Base-by-base conservation (phyloP, 2,329 filamentous ascomycete genomes). In the Fusarium sp. region DNA sequence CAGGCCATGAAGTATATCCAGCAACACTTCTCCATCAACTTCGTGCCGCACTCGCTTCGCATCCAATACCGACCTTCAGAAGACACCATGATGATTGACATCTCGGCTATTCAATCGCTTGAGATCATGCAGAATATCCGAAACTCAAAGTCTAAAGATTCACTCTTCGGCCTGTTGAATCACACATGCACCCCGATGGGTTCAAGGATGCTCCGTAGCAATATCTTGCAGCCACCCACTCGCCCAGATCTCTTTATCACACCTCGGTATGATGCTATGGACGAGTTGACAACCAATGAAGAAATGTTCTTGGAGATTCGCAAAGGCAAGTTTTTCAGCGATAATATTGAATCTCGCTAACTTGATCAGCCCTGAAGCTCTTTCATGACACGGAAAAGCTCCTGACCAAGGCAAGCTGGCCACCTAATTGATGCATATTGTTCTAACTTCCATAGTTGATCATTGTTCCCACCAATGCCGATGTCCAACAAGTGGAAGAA, bases 61-160 rank as follows among this genome's bases (percentile, higher is more conserved):
- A 92, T 98, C 78, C 92, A 91, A 71, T 98, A 97, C 75, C 92
- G 95, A 77, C 92, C 95, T 2, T 95, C 94, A 0, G 93, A 97
- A 78, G 93, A 95, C 30, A 93, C 94, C 2, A 97, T 98, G 95
- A 94, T 97, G 89, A 97, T 98, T 75, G 95, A 98, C 77, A 87
- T 96, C 6, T 92, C 94, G 2, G 97, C 95, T 1, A 94, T 98
- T 33, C 88, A 91, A 41, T 94, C 94, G 0, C 85, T 99, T 7
- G 96, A 99, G 80, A 87, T 99, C 11, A 92, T 98, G 31, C 94
- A 97, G 77, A 99, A 98, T 73, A 79, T 95, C 1, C 91, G 93
- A 18, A 91, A 92, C 74, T 78, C 90, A 2, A 95, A 92, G 73
- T 97, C 95, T 0, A 93, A 91, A 71, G 90, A 95, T 42, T 95